Evolutionary conservation across 352 stramenopile species (phyloP), one percentile per base, ranked within the genome.

Genomic region (Pythium rishiriense): DNA sequence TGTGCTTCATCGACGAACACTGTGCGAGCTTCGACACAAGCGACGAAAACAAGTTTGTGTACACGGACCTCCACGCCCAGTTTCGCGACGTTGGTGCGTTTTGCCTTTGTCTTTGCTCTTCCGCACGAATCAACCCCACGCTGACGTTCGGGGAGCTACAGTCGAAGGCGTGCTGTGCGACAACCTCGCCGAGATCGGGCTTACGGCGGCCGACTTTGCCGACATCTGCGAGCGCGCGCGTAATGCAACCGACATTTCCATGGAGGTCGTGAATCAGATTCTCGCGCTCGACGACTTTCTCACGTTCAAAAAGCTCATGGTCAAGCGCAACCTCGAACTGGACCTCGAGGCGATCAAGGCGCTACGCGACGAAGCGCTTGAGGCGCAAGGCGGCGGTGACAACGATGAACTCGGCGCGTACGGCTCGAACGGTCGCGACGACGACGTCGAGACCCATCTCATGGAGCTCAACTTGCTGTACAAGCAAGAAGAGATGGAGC

Each of bases 261-360:
- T 78, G 50, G 75, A 85, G 19, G 88, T 96, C n/a, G 77, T 96
- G 61, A 89, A 93, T 57, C 81, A 96, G 62, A 87, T 97, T 37
- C 66, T 96, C 24, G 88, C 90, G 15, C 92, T 96, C 70, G 86
- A 97, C 67, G 88, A 97, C 72, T 97, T 97, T 62, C 48, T 95
- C 48, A 94, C 85, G 31, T 97, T 97, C 72, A 97, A 97, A 72
- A 96, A 96, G 66, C 82, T 97, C 66, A 97, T 97, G 90, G 72
- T 94, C 42, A 97, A 97, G 73, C 84, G 86, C 58, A 97, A 97
- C 65, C 73, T 95, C 21, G 90, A 97, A 67, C 81, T 97, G 37
- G 88, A 97, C 73, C 75, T 97, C 21, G 90, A 97, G 59, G 87
- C 85, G 4, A 90, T 97, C 58, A 87, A 85, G 37, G 84, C 85